phyloP scores from a whole-genome alignment of 2,329 filamentous ascomycete species.

The Neoarthrinium moseri region DNA sequence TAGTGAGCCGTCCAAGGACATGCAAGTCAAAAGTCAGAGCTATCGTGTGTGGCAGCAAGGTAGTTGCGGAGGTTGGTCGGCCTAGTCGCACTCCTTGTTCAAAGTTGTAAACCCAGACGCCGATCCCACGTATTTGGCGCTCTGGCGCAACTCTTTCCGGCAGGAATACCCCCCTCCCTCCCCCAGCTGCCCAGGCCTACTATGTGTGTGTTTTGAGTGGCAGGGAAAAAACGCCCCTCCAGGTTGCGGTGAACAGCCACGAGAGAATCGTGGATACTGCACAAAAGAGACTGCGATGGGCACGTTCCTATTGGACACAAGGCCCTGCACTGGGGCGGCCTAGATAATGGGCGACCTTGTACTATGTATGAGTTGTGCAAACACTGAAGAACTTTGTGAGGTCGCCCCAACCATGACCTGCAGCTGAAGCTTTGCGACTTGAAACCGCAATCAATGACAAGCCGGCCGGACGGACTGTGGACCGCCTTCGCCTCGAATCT shows the following conservation, averaged over 20 bases:
- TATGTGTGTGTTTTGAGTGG: not conserved
- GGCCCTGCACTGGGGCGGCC: constrained; percentile 8
- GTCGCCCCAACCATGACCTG: constrained; percentile 10
- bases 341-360: constrained; percentile 11
- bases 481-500: not conserved
- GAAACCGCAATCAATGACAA: constrained; percentile 5
- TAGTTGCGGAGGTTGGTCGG: constrained; percentile 2
- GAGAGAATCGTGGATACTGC: constrained; percentile 1
- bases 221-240: not conserved
- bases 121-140: constrained; percentile 7
- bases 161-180: not conserved
- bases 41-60: constrained; percentile 1
- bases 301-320: constrained; percentile 10
- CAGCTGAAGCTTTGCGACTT: constrained; percentile 10
- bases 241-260: constrained; percentile 7
- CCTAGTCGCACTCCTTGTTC: not conserved
- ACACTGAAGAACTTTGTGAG: constrained; percentile 6
- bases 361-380: no score
- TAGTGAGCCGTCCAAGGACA: not conserved
- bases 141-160: constrained; percentile 5
- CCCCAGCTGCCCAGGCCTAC: no score
- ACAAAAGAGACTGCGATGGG: constrained; percentile 5
- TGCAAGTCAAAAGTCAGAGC: constrained; percentile 7
- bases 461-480: not conserved
- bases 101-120: not conserved